Percentiles rank a stretch among this genome's conserved stretches.
Conservation (phyloP, 345 rosid species). For the Geranium rotundifolium region DNA sequence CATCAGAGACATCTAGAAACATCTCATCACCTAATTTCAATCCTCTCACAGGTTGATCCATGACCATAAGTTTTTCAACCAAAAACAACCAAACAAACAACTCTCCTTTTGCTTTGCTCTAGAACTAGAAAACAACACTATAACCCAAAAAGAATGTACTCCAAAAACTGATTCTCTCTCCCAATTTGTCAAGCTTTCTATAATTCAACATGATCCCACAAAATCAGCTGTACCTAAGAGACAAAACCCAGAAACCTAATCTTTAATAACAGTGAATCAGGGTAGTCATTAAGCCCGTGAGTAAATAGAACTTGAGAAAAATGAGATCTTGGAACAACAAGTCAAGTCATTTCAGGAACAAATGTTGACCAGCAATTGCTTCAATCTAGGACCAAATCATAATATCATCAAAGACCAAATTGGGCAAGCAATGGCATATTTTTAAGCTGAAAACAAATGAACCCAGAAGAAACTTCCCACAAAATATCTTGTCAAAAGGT, state of each 20-base stretch:
- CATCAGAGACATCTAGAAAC: conserved; percentile 7
- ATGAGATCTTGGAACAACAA: conserved; percentile 5
- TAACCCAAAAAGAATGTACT: not conserved
- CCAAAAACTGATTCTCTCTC: not conserved
- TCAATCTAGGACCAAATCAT: not conserved
- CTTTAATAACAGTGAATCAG: conserved; percentile 2
- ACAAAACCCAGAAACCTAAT: conserved; percentile 9
- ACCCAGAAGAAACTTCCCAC: not conserved
- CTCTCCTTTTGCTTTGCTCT: not conserved
- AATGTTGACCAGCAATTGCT: not conserved
- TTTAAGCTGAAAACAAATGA: not conserved
- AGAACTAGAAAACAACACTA: too few species aligned
- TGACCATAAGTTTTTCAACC: conserved; percentile 14
- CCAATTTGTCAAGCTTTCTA: not conserved
- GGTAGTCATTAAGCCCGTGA: too few species aligned
- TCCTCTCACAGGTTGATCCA: conserved; percentile 26
- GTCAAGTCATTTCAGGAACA: not conserved
- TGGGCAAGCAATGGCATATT: not conserved
- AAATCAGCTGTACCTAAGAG: not conserved
- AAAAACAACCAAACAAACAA: not conserved
- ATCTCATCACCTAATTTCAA: conserved; percentile 14
- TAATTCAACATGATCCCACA: not conserved
- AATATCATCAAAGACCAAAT: not conserved
- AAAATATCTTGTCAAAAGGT: not conserved
- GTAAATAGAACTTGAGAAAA: not conserved